Evolutionary conservation across 208 protist species (phyloP), one percentile per base, ranked within the genome.

Genomic region (Trypanosoma brucei): DNA sequence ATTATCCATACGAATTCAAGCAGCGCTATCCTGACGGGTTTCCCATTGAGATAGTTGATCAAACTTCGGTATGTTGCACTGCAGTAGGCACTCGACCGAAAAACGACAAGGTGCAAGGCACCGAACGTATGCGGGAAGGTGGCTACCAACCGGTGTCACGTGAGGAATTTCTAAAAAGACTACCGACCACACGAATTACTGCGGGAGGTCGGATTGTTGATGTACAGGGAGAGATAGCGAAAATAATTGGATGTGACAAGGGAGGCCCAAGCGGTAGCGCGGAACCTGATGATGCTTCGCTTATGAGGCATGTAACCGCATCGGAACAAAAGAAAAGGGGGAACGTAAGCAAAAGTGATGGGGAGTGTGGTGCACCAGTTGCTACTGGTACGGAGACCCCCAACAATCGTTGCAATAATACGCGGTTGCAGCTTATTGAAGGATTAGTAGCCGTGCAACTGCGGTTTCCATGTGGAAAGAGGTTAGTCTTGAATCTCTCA

Each of bases 1-100:
- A 86, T 63, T 97, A 96, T 63, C 93, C 93, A 0, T 96, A 96
- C 65, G 93, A 97, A 62, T 95, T 94, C 76, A 94, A 95, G 63
- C 87, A 97, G 31, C 80, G 78, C 60, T 97, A 94, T 75, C 93
- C 93, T 11, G 89, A 94, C 33, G 93, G 93, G 52, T 92, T 94
- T 61, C 85, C 88, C 0, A 88, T 97, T 53, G 83, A 94, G 58
- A 72, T 96, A 44, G 78, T 83, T 49, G 87, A 97, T 62, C 38
- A 78, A 40, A 79, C 63, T 61, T 58, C 38, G 11, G 80, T 92
- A 45, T 45, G 54, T 34, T 77, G 56, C 59, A 49, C 54, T 11
- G 58, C 44, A 8, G 42, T 31, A 13, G 49, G 8, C 5, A 6
- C 9, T 50, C 36, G 22, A 6, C 50, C 22, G 31, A 39, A 33